Evolutionary conservation across 805 yeast genomes (phyloP).

Genomic region (Henningerozyma blattae): DNA sequence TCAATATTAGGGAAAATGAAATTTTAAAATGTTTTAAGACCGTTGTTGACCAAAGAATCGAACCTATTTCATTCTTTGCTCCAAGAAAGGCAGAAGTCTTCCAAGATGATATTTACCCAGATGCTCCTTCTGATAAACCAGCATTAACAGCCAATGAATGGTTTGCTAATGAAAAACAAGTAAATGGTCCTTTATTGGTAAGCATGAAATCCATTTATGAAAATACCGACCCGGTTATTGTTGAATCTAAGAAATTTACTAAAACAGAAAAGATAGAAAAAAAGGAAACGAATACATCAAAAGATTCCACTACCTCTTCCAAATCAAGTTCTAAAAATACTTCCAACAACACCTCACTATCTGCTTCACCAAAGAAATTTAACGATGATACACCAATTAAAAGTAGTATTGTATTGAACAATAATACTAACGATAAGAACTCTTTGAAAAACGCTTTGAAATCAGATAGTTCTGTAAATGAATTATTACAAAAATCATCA

Average conservation of each 20-base stretch:
- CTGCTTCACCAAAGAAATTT: background rate
- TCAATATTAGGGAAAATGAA: conserved; percentile 74
- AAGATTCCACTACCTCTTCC: conserved; percentile 4
- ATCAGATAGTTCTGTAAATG: conserved; percentile 18
- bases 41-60: conserved; percentile 72
- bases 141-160: conserved; percentile 74
- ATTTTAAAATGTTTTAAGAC: conserved; percentile 74
- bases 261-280: conserved; percentile 8
- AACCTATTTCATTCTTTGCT: conserved; percentile 85
- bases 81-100: conserved; percentile 91
- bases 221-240: conserved; percentile 47
- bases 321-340: background rate
- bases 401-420: too few relatives aligned
- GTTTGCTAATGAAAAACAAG: conserved; percentile 57
- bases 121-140: conserved; percentile 69
- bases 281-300: conserved; percentile 4
- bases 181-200: conserved; percentile 72
- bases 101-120: conserved; percentile 88
- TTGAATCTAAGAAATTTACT: conserved; percentile 21
- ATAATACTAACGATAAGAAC: background rate
- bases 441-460: conserved; percentile 8
- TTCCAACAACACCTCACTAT: background rate
- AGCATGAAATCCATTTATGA: conserved; percentile 69
- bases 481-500: conserved; percentile 19
- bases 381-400: background rate